Conservation (phyloP, 1,284 basidiomycete genomes). For the Trametes hirsuta region DNA sequence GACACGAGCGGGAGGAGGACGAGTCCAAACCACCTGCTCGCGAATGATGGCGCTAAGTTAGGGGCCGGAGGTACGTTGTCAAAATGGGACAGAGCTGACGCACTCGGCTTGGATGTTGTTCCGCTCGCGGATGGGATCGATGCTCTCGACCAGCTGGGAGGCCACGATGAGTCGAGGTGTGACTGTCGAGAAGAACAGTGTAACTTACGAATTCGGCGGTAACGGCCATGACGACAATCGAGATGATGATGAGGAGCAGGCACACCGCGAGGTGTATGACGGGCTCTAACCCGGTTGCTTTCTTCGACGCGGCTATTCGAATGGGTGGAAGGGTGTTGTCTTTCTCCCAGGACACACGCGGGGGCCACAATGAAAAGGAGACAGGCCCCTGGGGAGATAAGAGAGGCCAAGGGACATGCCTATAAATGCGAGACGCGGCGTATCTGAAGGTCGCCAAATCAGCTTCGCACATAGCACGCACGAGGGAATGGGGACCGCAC, state of each 20-base stretch:
- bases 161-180: not conserved
- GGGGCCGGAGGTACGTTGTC: not conserved
- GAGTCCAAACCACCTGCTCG: conserved; percentile 66
- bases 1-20: conserved; percentile 70
- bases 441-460: conserved; percentile 44
- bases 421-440: conserved; percentile 62
- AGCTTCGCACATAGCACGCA: not conserved
- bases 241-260: conserved; percentile 50
- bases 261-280: conserved; percentile 63
- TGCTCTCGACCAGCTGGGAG: conserved; percentile 60
- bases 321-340: conserved; percentile 44
- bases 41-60: not conserved
- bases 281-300: conserved; percentile 46
- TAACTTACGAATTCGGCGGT: conserved; percentile 68
- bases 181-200: too few relatives aligned
- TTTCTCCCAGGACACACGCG: not conserved
- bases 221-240: conserved; percentile 60
- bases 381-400: too few relatives aligned
- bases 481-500: conserved; percentile 39
- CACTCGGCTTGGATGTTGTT: conserved; percentile 54
- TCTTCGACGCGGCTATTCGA: conserved; percentile 44
- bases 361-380: not conserved
- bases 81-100: conserved; percentile 16
- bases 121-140: conserved; percentile 52
- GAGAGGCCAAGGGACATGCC: conserved; percentile 53